Conservation (phyloP, 345 rosid species). For the Odontarrhena argentea region DNA sequence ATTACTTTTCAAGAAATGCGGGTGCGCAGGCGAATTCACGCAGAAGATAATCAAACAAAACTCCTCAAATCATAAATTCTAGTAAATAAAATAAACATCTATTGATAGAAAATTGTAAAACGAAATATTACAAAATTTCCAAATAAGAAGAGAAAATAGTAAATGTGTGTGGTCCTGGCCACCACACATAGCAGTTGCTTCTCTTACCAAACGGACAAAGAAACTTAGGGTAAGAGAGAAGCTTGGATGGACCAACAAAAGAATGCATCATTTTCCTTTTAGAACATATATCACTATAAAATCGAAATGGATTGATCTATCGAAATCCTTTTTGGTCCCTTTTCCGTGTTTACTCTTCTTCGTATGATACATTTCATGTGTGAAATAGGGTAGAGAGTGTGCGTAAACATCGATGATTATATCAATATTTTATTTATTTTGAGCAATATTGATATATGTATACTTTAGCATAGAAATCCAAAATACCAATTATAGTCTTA, state of each 20-base stretch:
- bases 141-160: slow-evolving; percentile 15
- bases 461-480: background rate
- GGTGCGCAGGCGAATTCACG: no score
- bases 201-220: slow-evolving; percentile 23
- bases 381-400: background rate
- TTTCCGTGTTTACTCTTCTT: slow-evolving; percentile 30
- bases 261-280: slow-evolving; percentile 24
- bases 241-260: slow-evolving; percentile 22
- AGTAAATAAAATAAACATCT: slow-evolving; percentile 1
- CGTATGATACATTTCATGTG: slow-evolving; percentile 5
- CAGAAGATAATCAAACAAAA: background rate
- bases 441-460: background rate
- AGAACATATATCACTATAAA: slow-evolving; percentile 2
- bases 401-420: slow-evolving; percentile 22
- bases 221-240: slow-evolving; percentile 26
- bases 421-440: slow-evolving; percentile 3
- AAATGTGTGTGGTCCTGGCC: slow-evolving; percentile 36
- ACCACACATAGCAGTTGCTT: slow-evolving; percentile 26
- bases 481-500: background rate
- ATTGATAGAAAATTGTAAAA: slow-evolving; percentile 12
- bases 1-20: no score
- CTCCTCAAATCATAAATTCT: background rate
- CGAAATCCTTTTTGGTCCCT: slow-evolving; percentile 33
- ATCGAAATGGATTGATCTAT: slow-evolving; percentile 3
- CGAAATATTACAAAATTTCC: slow-evolving; percentile 12